Base-by-base conservation (phyloP, 163 green algal species). In the Volvox carteri region DNA sequence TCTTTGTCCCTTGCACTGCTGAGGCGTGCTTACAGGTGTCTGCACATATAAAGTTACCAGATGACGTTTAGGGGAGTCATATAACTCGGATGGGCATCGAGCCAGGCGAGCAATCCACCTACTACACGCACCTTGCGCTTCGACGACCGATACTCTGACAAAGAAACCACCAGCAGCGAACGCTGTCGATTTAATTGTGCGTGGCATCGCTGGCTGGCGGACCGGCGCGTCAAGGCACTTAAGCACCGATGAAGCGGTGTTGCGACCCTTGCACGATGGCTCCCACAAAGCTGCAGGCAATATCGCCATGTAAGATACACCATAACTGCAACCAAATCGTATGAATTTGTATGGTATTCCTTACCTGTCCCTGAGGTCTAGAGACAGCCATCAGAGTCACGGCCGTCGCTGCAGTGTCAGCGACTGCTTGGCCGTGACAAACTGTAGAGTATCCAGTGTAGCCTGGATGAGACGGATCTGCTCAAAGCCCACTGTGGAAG, bases 51-150 rank as follows among this genome's bases (percentile, higher is more conserved):
- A n/a, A n/a, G n/a, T n/a, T n/a, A n/a, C n/a, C 60, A 72, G 28
- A 28, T 37, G 60, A 2, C n/a, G 60, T 58, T 58, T 58, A 14
- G 14, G 12, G 12, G 23, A 30, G 12, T 37, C 4, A 21, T 11
- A 44, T 52, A n/a, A n/a, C n/a, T n/a, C n/a, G n/a, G n/a, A n/a
- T n/a, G n/a, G n/a, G n/a, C n/a, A n/a, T n/a, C n/a, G n/a, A 48
- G 67, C 37, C 67, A 14, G 35, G 67, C 67, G 50, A 46, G 37
- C 65, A 58, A 54, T 39, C 70, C 70, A 78, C 39, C 70, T 58
- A 74, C 62, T n/a, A 56, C 73, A 56, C 73, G 73, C 73, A 81
- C 73, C 73, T 81, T 46, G 12, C 42, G 44, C 4, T 28, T 44
- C 44, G 18, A 50, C 9, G 44, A 0, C 44, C 16, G 42, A 37